Conservation (phyloP, 2,329 filamentous ascomycete genomes). For the Venturia carpophila region DNA sequence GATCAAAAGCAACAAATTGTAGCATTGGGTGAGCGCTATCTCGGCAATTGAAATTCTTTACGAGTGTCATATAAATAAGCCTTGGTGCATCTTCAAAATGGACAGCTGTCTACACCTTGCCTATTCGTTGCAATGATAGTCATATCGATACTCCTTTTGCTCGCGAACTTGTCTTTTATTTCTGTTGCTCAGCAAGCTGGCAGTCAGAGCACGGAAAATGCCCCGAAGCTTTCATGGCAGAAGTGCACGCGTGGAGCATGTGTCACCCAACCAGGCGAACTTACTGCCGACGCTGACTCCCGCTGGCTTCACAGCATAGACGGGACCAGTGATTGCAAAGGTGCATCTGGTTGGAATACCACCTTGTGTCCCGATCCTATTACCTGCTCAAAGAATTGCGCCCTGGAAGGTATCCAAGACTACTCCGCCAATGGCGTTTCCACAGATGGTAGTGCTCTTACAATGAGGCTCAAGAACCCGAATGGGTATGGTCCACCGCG, state of each 20-base stretch:
- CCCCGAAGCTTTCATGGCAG: slow-evolving; percentile 35
- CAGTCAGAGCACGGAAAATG: slow-evolving; percentile 33
- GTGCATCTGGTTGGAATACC: slow-evolving; percentile 36
- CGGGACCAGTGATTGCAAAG: slow-evolving; percentile 40
- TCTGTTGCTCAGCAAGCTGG: slow-evolving; percentile 37
- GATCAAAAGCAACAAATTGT: neutral
- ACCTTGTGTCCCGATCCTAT: slow-evolving; percentile 33
- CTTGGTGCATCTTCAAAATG: neutral
- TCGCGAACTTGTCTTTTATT: slow-evolving; percentile 29
- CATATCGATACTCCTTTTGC: slow-evolving; percentile 8
- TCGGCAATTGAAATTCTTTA: neutral
- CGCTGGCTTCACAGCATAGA: slow-evolving; percentile 40
- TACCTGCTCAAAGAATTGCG: slow-evolving; percentile 36
- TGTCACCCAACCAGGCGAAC: slow-evolving; percentile 29
- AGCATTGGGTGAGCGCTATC: neutral
- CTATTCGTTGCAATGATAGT: neutral
- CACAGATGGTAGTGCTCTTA: slow-evolving; percentile 45
- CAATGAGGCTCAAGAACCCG: slow-evolving; percentile 51
- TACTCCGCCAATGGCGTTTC: slow-evolving; percentile 41
- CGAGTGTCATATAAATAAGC: neutral
- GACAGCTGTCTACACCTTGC: neutral
- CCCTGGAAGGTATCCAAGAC: slow-evolving; percentile 38
- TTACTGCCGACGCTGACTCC: slow-evolving; percentile 43
- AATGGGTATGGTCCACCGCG: slow-evolving; percentile 34
- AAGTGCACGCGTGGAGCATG: slow-evolving; percentile 36